phyloP scores from a whole-genome alignment of 257 asterid species.

The Paulownia fortunei region DNA sequence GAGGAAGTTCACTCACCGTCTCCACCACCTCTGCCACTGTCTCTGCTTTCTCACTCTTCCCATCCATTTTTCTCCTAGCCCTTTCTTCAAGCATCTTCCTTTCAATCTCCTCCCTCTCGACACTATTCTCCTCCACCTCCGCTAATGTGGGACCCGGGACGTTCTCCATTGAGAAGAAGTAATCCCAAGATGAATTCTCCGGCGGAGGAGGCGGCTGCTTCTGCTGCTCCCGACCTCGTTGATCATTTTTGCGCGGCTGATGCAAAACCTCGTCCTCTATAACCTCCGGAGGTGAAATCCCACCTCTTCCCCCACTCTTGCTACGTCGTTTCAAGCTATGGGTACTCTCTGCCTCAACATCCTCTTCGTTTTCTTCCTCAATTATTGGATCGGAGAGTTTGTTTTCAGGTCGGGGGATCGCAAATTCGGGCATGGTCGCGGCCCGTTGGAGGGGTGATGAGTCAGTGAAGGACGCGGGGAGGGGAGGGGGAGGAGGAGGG shows the following conservation, averaged over 20 bases:
- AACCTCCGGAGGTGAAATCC: slow-evolving; percentile 42
- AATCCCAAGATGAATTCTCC: slow-evolving; percentile 66
- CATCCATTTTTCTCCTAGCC: slow-evolving; percentile 50
- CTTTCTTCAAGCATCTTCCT: slow-evolving; percentile 61
- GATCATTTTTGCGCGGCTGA: slow-evolving; percentile 38
- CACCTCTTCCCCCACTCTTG: slow-evolving; percentile 48
- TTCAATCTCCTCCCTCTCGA: slow-evolving; percentile 63
- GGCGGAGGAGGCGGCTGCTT: slow-evolving; percentile 59
- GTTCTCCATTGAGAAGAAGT: slow-evolving; percentile 61
- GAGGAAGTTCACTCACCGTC: slow-evolving; percentile 55
- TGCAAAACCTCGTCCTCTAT: slow-evolving; percentile 46
- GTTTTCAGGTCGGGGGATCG: slow-evolving; percentile 49
- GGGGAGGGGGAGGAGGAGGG: slow-evolving; percentile 80
- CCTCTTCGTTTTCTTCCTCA: slow-evolving; percentile 83
- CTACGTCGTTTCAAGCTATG: slow-evolving; percentile 69
- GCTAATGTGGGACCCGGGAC: slow-evolving; percentile 69
- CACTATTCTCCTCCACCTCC: slow-evolving; percentile 63
- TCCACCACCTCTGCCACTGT: slow-evolving; percentile 50
- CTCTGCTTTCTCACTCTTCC: slow-evolving; percentile 51
- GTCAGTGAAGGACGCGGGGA: slow-evolving; percentile 37
- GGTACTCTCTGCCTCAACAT: slow-evolving; percentile 50
- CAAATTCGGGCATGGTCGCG: slow-evolving; percentile 79
- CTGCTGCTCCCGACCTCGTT: slow-evolving; percentile 30
- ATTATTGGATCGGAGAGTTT: slow-evolving; percentile 64
- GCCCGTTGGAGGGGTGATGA: slow-evolving; percentile 82